Evolutionary conservation across 352 stramenopile genomes (phyloP).

Genomic region (Peronospora tabacina): DNA sequence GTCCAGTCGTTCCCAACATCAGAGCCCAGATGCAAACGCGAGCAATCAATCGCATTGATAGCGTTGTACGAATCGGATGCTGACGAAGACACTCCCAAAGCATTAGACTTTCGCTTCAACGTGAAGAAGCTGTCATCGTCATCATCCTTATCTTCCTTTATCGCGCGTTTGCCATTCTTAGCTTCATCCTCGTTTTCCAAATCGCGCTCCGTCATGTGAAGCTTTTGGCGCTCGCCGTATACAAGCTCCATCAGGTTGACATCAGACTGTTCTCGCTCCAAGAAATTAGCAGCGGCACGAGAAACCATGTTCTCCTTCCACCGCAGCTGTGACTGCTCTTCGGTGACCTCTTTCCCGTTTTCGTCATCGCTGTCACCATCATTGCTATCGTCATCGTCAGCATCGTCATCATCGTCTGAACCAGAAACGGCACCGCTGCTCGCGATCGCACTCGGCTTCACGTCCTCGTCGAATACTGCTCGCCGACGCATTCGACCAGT

Average conservation of each 20-base stretch:
- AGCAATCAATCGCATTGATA: slow-evolving; percentile 74
- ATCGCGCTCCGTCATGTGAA: slow-evolving; percentile 74
- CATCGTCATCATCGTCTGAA: slow-evolving; percentile 39
- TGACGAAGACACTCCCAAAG: slow-evolving; percentile 23
- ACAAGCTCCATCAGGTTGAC: slow-evolving; percentile 90
- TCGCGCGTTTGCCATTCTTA: slow-evolving; percentile 25
- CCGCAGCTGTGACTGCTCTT: slow-evolving; percentile 58
- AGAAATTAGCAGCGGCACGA: slow-evolving; percentile 76
- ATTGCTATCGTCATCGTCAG: slow-evolving; percentile 33
- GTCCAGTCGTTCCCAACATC: slow-evolving; percentile 75
- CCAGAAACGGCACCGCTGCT: slow-evolving; percentile 23
- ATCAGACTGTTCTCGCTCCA: slow-evolving; percentile 71
- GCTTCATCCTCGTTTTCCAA: slow-evolving; percentile 48
- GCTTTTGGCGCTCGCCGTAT: slow-evolving; percentile 79
- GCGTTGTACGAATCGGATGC: slow-evolving; percentile 47
- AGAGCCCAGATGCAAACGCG: slow-evolving; percentile 59
- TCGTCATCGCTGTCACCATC: slow-evolving; percentile 40
- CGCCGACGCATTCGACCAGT: slow-evolving; percentile 65
- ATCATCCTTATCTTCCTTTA: slow-evolving; percentile 34
- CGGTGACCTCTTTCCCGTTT: slow-evolving; percentile 36
- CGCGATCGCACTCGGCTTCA: slow-evolving; percentile 15
- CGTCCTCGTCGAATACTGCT: slow-evolving; percentile 67
- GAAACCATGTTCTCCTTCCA: slow-evolving; percentile 87
- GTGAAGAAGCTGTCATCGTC: slow-evolving; percentile 75
- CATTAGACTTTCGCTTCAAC: slow-evolving; percentile 52